Evolutionary conservation across 805 yeast genomes (phyloP), one percentile per base, ranked within the genome.

Genomic region (Komagataella kurtzmanii): DNA sequence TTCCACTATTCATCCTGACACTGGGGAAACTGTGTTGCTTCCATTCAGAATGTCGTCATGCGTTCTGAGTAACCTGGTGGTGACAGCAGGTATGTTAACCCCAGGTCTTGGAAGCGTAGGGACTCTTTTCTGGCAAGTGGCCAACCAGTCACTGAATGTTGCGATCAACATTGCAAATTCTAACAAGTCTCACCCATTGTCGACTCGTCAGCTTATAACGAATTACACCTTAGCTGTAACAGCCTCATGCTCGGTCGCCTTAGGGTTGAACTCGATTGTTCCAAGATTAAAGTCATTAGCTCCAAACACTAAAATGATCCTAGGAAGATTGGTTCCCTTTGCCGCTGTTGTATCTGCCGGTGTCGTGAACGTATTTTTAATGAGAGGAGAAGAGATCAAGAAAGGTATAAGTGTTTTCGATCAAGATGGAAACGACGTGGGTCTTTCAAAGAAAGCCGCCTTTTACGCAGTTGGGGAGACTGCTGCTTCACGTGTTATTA

Each of bases 331-430:
- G 53, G 96, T 93, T 10, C 99, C 99, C 6, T 93, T 93, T 71
- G 98, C 98, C 0, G 99, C 99, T 1, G 99, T 93, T 43, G 97
- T 90, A 1, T 82, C 93, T 50, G 99, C 99, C 1, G 98, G 99
- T 63, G 74, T 93, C 40, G 95, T 89, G 45, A 93, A 93, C 59
- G 97, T 93, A n/a, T 88, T 88, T 61, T 75, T 95, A 54, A 93
- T 93, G 99, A 81, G 99, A 70, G 80, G 91, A 53, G 95, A 90
- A 66, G 99, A 93, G 68, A 82, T 93, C 62, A 81, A 80, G 59
- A 85, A 83, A 62, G 96, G 96, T 59, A 87, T 87, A 52, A 68
- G 80, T 45, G 93, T 86, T 0, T 83, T 70, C 57, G 85, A 83
- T 63, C 65, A 75, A 44, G 74, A 74, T 10, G 81, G 88, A 40